phyloP scores from a whole-genome alignment of 2,329 filamentous ascomycete genomes.

The Harringtonia lauricola region DNA sequence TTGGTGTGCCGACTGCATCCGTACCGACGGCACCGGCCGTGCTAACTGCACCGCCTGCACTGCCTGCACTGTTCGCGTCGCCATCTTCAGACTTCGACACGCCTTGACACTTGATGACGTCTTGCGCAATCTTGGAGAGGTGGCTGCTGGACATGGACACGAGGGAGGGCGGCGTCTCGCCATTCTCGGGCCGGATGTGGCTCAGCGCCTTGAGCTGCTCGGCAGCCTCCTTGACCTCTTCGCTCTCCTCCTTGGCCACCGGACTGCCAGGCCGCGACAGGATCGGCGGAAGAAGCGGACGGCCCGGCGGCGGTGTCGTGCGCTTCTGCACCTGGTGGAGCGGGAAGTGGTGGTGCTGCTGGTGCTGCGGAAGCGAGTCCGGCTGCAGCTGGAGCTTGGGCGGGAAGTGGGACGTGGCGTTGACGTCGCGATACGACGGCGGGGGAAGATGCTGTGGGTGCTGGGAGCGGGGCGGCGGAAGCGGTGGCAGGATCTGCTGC shows the following conservation, averaged over 20 bases:
- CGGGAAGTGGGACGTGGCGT: conserved; percentile 2
- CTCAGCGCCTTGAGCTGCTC: conserved; percentile 56
- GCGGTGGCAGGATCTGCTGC: conserved; percentile 3
- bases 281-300: conserved; percentile 6
- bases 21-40: neutral
- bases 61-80: no score
- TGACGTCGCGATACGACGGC: conserved; percentile 2
- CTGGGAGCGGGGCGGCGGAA: neutral
- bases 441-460: conserved; percentile 1
- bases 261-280: conserved; percentile 12
- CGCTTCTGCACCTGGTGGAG: neutral
- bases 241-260: conserved; percentile 34
- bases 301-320: neutral
- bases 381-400: neutral
- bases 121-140: conserved; percentile 9
- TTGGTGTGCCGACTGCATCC: no score
- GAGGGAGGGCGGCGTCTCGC: conserved; percentile 2
- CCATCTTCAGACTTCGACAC: conserved; percentile 5
- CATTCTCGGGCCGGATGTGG: conserved; percentile 46
- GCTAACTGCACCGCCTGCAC: no score
- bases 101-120: conserved; percentile 9
- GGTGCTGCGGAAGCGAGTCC: conserved; percentile 6
- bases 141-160: conserved; percentile 22
- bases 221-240: conserved; percentile 58
- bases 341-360: conserved; percentile 2